These are phyloP conservation scores for Gautieria morchelliformis DNA, from an alignment of 768 basidiomycete genomes.

Conservation along the genomic window DNA sequence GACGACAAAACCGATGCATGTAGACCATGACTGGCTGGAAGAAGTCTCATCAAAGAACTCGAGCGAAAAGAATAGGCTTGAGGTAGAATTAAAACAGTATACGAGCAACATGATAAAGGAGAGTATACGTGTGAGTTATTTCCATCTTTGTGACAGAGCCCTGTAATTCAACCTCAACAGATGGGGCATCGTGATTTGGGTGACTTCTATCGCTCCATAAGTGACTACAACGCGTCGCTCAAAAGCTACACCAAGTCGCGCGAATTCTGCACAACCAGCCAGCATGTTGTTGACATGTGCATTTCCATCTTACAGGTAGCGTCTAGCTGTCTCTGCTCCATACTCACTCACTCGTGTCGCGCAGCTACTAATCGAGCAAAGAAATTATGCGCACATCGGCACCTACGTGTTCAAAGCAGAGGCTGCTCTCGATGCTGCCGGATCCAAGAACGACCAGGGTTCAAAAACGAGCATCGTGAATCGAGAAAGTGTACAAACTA, in stretches of 20 bases:
- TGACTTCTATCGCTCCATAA: constrained; percentile 61
- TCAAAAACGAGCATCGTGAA: constrained; percentile 43
- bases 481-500: constrained; percentile 60
- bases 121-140: constrained; percentile 67
- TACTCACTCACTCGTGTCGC: constrained; percentile 4
- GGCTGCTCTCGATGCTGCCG: constrained; percentile 63
- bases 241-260: constrained; percentile 85
- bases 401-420: constrained; percentile 98
- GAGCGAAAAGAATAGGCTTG: constrained; percentile 73
- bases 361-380: constrained; percentile 77
- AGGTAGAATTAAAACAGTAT: constrained; percentile 92
- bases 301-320: constrained; percentile 69
- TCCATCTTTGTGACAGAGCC: neutral
- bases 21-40: constrained; percentile 70
- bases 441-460: constrained; percentile 20
- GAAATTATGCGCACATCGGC: constrained; percentile 75
- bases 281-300: constrained; percentile 92
- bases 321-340: constrained; percentile 4
- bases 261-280: constrained; percentile 84
- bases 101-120: constrained; percentile 98
- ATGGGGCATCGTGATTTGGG: constrained; percentile 90
- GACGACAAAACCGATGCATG: constrained; percentile 33
- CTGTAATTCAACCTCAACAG: constrained; percentile 29
- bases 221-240: constrained; percentile 62
- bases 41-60: constrained; percentile 53